Evolutionary conservation across 441 rosid species (phyloP).

Genomic region (Corymbia calophylla): DNA sequence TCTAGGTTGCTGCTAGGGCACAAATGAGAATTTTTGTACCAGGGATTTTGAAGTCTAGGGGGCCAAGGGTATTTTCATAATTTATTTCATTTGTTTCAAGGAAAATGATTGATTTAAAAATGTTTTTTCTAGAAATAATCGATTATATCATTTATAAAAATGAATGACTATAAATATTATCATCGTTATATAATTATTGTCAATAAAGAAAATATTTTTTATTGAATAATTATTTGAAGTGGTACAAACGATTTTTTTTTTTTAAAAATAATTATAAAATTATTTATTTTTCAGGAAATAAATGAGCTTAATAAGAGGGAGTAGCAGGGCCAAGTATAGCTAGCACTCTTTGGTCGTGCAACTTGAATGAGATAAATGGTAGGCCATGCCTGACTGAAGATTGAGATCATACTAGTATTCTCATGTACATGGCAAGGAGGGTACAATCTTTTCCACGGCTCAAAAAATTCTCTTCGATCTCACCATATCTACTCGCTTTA

Average conservation of each 20-base stretch:
- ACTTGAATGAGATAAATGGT: neutral
- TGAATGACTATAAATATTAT: too few species aligned
- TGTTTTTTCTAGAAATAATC: too few species aligned
- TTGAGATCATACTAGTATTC: neutral
- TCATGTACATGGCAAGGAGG: neutral
- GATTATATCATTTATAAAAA: too few species aligned
- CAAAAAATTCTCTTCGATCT: neutral
- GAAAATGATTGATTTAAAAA: too few species aligned
- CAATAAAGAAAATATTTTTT: rapidly evolving
- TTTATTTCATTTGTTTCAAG: rapidly evolving
- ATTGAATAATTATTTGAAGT: too few species aligned
- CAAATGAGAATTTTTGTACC: neutral
- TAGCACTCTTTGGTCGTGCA: neutral
- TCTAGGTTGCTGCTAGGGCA: neutral
- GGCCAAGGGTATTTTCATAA: neutral
- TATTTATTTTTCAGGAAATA: too few species aligned
- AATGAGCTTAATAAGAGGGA: rapidly evolving
- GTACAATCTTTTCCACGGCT: neutral
- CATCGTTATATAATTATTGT: too few species aligned
- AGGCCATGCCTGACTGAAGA: neutral
- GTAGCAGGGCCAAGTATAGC: neutral
- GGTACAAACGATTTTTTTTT: rapidly evolving
- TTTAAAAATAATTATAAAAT: too few species aligned
- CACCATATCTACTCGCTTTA: neutral
- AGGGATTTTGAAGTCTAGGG: neutral